Evolutionary conservation across 78 protist species (phyloP), one percentile per base, ranked within the genome.

Genomic region (Dictyostelium purpureum): DNA sequence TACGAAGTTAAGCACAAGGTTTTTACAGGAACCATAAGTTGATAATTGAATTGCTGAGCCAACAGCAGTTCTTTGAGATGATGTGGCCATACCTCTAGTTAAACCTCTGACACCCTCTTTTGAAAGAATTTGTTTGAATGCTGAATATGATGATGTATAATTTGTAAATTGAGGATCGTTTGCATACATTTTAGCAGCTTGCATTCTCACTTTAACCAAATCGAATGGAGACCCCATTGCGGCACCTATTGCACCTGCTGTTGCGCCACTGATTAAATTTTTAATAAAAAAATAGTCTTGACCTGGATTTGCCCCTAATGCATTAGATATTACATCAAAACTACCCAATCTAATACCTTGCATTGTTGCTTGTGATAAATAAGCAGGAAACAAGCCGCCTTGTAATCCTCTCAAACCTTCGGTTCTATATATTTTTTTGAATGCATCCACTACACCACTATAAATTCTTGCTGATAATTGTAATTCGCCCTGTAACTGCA

Each of bases 201-300:
- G 96, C 96, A 93, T 79, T 57, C 96, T 52, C 7, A 93, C 96
- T 65, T 93, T 93, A 1, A 93, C 81, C 43, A 93, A 65, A 74
- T 93, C 96, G 21, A 88, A 87, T 12, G 96, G 96, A 43, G 77
- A 71, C 43, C 90, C 96, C 10, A 87, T 52, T 7, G 88, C 78
- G 21, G 93, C 93, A 4, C 91, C 96, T 18, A 93, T 35, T 0
- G 92, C 90, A 74, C 96, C 96, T 3, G 96, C 82, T 4, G 38
- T 9, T 16, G 92, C 92, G 28, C 96, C 96, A 0, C 89, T 1
- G 5, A 52, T 11, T 21, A 93, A 47, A 56, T 82, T 79, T 70
- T 80, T 65, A 35, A 70, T 3, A 49, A 85, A 85, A 45, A 54
- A 73, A 47, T 70, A 57, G 16, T 43, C 67, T 16, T 40, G 21